Percentiles rank a stretch among this genome's conserved stretches.
Conservation (phyloP, 1,139 yeast species). For the Geotrichum carabidarum region DNA sequence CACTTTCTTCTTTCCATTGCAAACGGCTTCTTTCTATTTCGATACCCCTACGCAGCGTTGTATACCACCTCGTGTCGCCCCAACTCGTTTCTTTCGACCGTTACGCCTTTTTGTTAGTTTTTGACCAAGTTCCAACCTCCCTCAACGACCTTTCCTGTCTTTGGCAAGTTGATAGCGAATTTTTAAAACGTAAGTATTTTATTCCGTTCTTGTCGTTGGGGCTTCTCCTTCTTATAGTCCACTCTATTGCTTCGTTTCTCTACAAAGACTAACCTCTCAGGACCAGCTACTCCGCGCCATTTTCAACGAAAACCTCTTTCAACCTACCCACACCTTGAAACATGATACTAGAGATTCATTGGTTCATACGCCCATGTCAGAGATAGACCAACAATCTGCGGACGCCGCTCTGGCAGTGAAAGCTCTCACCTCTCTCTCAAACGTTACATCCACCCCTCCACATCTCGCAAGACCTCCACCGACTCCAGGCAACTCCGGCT, state of each 20-base stretch:
- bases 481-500: background rate
- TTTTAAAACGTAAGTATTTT: background rate
- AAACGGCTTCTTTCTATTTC: background rate
- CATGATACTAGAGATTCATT: constrained; percentile 13
- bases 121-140: background rate
- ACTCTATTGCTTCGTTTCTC: background rate
- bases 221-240: background rate
- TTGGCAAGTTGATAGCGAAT: constrained; percentile 11
- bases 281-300: constrained; percentile 6
- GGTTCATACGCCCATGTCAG: constrained; percentile 17
- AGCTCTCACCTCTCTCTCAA: constrained; percentile 15
- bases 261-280: background rate
- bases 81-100: too few relatives aligned
- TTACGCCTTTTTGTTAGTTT: background rate
- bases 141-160: background rate
- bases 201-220: background rate
- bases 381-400: constrained; percentile 19
- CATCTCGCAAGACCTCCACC: constrained; percentile 8
- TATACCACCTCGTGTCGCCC: too few relatives aligned
- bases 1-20: background rate
- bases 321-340: background rate
- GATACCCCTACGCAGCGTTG: too few relatives aligned
- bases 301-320: constrained; percentile 5
- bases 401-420: constrained; percentile 16
- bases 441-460: constrained; percentile 6